These are phyloP conservation scores for Cryptomeria japonica DNA, from an alignment of 75 land plant species.

Conservation along the genomic window DNA sequence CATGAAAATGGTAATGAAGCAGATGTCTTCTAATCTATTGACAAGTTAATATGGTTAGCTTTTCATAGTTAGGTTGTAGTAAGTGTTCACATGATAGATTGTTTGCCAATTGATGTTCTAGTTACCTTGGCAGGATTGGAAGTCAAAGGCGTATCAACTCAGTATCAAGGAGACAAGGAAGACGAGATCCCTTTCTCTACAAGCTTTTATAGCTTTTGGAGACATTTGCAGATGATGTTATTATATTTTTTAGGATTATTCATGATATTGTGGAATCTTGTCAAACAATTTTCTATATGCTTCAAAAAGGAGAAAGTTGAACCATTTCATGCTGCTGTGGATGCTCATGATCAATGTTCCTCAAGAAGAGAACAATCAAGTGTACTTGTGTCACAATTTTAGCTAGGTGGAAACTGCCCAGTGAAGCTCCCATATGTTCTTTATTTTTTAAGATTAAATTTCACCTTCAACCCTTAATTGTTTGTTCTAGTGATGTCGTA, in stretches of 20 bases:
- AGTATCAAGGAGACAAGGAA: neutral
- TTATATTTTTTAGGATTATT: conserved; percentile 9
- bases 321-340: neutral
- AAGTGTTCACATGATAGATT: neutral
- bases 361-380: neutral
- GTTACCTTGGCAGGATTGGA: neutral
- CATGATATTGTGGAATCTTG: neutral
- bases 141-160: neutral
- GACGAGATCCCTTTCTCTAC: neutral
- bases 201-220: neutral
- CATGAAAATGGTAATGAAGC: neutral
- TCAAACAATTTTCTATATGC: neutral
- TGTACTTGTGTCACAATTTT: neutral
- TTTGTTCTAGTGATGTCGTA: neutral
- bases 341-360: neutral
- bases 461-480: neutral
- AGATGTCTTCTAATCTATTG: neutral
- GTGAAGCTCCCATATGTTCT: neutral
- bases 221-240: neutral
- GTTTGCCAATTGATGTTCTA: neutral
- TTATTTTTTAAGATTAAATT: neutral
- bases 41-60: neutral
- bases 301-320: neutral
- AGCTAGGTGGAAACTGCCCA: neutral
- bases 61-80: neutral